Conservation (phyloP, 169 alveolate genomes). For the Plasmodium billcollinsi region DNA sequence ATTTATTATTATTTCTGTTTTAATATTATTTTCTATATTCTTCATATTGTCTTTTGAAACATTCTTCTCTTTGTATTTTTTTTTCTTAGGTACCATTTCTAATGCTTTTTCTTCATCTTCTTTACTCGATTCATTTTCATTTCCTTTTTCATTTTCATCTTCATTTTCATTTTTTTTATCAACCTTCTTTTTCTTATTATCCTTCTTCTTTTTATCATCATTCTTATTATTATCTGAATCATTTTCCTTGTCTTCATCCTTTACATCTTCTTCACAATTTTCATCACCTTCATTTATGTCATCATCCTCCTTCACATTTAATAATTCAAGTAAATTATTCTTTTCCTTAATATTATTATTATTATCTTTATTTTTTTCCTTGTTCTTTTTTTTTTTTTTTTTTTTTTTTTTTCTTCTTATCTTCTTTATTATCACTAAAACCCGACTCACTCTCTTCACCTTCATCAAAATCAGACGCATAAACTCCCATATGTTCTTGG, state of each 20-base stretch:
- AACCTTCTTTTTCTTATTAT: not conserved
- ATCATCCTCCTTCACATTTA: conserved; percentile 4
- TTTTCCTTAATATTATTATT: conserved; percentile 8
- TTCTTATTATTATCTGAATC: too few species aligned
- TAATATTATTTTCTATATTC: not conserved
- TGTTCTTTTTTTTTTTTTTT: conserved; percentile 3
- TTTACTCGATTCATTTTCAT: not conserved
- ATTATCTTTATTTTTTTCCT: not conserved
- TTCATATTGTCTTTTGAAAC: not conserved
- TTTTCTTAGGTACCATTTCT: not conserved
- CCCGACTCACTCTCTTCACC: conserved; percentile 2
- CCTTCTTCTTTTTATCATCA: conserved; percentile 17
- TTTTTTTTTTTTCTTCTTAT: conserved; percentile 18
- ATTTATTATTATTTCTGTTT: conserved; percentile 21
- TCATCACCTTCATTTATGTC: not conserved
- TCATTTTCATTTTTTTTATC: not conserved
- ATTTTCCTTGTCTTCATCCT: not conserved
- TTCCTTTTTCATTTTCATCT: not conserved
- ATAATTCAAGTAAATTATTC: not conserved
- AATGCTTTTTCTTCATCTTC: not conserved
- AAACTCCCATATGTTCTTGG: conserved; percentile 73
- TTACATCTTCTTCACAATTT: conserved; percentile 4
- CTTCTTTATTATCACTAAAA: conserved; percentile 1
- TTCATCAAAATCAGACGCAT: conserved; percentile 55
- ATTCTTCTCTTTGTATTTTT: not conserved